Conservation (phyloP, 208 protist genomes). For the Strigomonas galati region DNA sequence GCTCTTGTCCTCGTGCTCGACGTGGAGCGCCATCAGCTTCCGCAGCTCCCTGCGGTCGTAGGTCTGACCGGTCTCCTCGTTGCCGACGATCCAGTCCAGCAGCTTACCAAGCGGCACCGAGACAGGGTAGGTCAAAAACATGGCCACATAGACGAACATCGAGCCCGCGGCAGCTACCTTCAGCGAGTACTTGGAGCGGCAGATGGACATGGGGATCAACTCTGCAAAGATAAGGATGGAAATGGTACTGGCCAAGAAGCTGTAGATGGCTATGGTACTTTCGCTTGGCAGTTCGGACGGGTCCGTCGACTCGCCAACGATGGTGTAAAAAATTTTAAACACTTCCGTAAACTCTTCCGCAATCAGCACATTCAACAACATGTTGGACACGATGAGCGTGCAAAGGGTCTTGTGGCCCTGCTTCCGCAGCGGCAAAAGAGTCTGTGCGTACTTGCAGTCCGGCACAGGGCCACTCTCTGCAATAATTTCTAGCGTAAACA, state of each 20-base stretch:
- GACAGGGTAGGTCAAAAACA: conserved; percentile 76
- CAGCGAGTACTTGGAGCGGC: conserved; percentile 86
- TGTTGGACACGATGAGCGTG: conserved; percentile 86
- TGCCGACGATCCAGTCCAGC: conserved; percentile 71
- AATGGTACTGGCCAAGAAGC: conserved; percentile 73
- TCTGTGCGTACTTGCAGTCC: conserved; percentile 74
- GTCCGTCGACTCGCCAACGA: neutral
- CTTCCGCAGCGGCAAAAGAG: conserved; percentile 69
- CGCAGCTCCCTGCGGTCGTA: conserved; percentile 87
- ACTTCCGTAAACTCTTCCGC: conserved; percentile 67
- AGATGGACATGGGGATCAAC: conserved; percentile 86
- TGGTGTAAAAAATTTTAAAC: conserved; percentile 45
- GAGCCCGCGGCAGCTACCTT: conserved; percentile 71
- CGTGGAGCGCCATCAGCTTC: conserved; percentile 86
- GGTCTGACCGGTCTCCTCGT: conserved; percentile 69
- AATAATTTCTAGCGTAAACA: conserved; percentile 85
- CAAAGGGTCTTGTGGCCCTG: conserved; percentile 83
- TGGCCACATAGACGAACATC: conserved; percentile 70
- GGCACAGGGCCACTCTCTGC: conserved; percentile 74
- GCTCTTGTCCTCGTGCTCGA: conserved; percentile 48
- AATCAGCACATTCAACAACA: conserved; percentile 85
- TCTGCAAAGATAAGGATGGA: conserved; percentile 85
- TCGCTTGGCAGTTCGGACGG: conserved; percentile 16
- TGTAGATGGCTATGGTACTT: conserved; percentile 32
- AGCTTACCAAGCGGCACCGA: conserved; percentile 71